phyloP scores from a whole-genome alignment of 1,139 yeast genomes.

The Chernovozyma sophiae-reginae region DNA sequence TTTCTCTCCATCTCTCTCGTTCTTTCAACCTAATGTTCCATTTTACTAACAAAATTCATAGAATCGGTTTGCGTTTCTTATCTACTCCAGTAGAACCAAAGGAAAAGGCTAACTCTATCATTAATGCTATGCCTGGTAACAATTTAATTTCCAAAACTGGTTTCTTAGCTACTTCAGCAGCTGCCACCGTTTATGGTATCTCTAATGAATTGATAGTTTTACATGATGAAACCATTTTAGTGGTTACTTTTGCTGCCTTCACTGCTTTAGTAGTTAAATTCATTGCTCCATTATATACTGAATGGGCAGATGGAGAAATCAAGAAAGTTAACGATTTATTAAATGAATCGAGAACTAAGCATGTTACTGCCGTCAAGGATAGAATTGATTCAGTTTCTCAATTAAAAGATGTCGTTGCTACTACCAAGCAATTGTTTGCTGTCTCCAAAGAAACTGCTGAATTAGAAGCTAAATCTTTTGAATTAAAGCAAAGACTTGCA shows the following conservation, averaged over 20 bases:
- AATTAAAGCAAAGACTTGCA: conserved; percentile 85
- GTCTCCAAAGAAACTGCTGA: conserved; percentile 95
- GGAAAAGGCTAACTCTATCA: conserved; percentile 83
- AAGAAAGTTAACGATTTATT: conserved; percentile 76
- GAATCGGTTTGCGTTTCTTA: conserved; percentile 61
- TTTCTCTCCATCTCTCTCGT: too few species aligned
- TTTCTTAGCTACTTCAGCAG: conserved; percentile 89
- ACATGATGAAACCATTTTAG: conserved; percentile 89
- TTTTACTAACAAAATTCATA: too few species aligned
- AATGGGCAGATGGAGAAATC: conserved; percentile 91
- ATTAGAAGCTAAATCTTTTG: conserved; percentile 91
- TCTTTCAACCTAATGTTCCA: too few species aligned
- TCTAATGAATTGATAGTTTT: conserved; percentile 89
- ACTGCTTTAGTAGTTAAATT: conserved; percentile 75
- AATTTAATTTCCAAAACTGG: conserved; percentile 88
- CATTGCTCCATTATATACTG: conserved; percentile 91
- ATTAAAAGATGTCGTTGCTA: conserved; percentile 86
- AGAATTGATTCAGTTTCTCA: conserved; percentile 87
- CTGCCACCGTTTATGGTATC: conserved; percentile 90
- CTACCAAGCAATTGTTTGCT: conserved; percentile 88
- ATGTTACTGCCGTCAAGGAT: conserved; percentile 85
- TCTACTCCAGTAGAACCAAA: conserved; percentile 78
- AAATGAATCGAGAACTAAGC: conserved; percentile 85
- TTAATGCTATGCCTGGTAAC: conserved; percentile 93
- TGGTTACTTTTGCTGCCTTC: conserved; percentile 76